Base-by-base conservation (phyloP, 345 rosid species). In the Moricandia moricandioides region DNA sequence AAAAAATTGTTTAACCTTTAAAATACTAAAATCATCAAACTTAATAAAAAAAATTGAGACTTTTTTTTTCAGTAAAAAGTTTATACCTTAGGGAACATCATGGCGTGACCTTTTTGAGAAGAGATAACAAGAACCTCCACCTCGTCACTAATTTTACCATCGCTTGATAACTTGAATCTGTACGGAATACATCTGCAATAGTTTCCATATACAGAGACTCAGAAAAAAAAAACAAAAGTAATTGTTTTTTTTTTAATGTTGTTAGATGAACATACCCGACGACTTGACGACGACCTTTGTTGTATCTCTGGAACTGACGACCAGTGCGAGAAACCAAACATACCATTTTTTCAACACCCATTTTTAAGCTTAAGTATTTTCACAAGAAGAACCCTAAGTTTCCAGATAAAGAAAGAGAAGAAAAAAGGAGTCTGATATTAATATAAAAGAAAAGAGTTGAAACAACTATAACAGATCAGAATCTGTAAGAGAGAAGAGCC, bases 51-150 rank as follows among this genome's bases (percentile, higher is more conserved):
- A 49, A 17, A 2, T 14, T 49, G 10, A 14, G 24, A 49, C 7
- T 7, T 16, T 7, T 47, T 49, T 49, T 16, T 8, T 40, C 47
- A 9, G 37, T 1, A 57, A 64, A 7, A 70, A 39, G 16, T 24
- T 51, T 1, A 13, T 4, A 24, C 98, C 98, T 93, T 93, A 0
- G 97, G 98, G 70, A 93, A 93, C 97, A 93, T 89, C 86, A 89
- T 58, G 71, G 89, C 92, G 49, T 85, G 87, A 61, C 88, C 87
- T 54, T 90, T 93, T 54, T 89, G 98, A 2, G 98, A 93, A 66
- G 91, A 83, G 63, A 93, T 88, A 9, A 88, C 79, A 70, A 93
- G 93, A 65, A 93, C 85, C 66, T 93, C 93, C 14, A 93, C n/a
- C 65, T 88, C 88, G 18, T 84, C 85, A 59, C 75, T 67, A 4